Evolutionary conservation across 1,139 yeast species (phyloP), one percentile per base, ranked within the genome.

Genomic region (Yamadazyma jaroonii): DNA sequence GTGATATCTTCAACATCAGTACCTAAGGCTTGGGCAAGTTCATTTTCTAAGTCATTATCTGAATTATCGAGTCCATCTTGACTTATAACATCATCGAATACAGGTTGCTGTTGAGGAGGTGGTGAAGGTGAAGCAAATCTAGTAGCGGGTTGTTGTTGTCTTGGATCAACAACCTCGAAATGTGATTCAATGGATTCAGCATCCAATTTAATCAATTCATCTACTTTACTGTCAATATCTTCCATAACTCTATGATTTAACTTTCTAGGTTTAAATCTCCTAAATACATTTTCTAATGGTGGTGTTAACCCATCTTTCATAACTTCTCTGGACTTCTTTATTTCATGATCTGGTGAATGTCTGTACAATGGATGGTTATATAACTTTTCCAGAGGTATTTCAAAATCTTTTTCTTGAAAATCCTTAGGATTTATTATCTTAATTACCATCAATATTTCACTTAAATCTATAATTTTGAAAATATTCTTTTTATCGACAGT

Each of bases 401-500:
- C 72, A 47, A 71, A 69, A 47, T 63, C 75, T 26, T 50, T 52
- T 34, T 61, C 77, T 54, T 52, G 64, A 22, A 67, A 53, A 28
- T 64, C 63, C 8, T 59, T 53, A 3, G 74, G 73, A 36, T 79
- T 72, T 7, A 89, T 73, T 6, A 75, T 70, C 39, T 77, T 81
- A 4, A 89, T 70, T 4, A 92, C 94, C 11, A 90, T 64, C 35
- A 94, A 64, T 67, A 94, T 85, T 59, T 94, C 97, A 41, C 87
- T 79, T 7, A 92, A 69, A 58, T 94, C 97, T 26, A 89, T 72
- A 0, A 94, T 81, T 56, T 94, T 94, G 65, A 84, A 84, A 25
- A 92, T 75, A 53, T 88, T 92, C 59, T 90, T 92, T 53, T 84
- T 78, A 57, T 94, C 98, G 22, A 90, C 78, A 2, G 96, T 83